Evolutionary conservation across 371 early-diverging fungal species (phyloP), one percentile per base, ranked within the genome.

Genomic region (Rhizomucor miehei): DNA sequence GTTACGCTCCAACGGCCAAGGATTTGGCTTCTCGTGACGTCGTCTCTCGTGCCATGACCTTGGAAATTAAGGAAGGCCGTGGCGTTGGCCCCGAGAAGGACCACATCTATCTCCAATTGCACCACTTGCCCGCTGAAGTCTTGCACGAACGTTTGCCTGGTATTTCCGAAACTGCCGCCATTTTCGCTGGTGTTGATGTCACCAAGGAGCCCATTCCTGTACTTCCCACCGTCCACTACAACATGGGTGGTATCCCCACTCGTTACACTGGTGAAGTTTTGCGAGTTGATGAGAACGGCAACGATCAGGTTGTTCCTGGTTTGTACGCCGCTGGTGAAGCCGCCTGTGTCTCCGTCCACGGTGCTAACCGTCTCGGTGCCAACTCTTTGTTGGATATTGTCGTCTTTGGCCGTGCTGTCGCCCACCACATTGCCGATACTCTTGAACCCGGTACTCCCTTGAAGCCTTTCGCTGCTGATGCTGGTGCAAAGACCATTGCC

Each of bases 141-240:
- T 83, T 98, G 40, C 80, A 88, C 25, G 94, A 94, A 77, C 93
- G 98, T 68, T 85, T 98, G 50, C 98, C 98, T 20, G 98, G 98
- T 79, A 98, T 98, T 59, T 98, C 95, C 9, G 97, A 98, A 77
- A 97, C 96, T 19, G 96, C 97, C 29, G 91, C 92, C 57, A 96
- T 98, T 71, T 97, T 98, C 71, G 90, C 96, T 48, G 95, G 95
- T 73, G 98, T 98, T 47, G 96, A 98, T 80, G 96, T 97, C 35
- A 97, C 97, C 71, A 96, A 96, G 85, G 97, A 97, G 70, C 96
- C 98, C 41, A 98, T 98, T 69, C 98, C 98, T n/a, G 98, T 98
- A 44, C 79, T 98, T 52, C 98, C 98, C 57, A 97, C 98, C 57
- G 98, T 97, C 62, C 98, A 98, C 75, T 98, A 97, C 88, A 98